Evolutionary conservation across 2,329 filamentous ascomycete species (phyloP).

Genomic region (Cladophialophora psammophila): DNA sequence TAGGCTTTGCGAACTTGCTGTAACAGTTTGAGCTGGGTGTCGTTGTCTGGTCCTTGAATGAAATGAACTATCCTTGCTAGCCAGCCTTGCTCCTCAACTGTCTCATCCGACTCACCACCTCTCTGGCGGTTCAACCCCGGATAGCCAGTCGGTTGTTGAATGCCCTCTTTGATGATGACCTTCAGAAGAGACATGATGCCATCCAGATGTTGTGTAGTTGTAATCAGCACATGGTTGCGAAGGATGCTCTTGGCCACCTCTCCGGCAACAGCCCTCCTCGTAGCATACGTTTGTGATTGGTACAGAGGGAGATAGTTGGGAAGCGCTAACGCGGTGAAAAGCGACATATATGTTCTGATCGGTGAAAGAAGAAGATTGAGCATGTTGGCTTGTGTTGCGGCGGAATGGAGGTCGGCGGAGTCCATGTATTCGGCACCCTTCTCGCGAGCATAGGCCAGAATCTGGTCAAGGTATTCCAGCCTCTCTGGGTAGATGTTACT

Average conservation of each 20-base stretch:
- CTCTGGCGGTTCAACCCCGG: constrained; percentile 78
- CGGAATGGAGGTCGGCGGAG: constrained; percentile 92
- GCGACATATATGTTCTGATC: constrained; percentile 85
- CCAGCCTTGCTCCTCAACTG: constrained; percentile 97
- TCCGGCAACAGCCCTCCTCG: constrained; percentile 85
- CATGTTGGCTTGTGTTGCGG: constrained; percentile 84
- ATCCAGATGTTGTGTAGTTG: constrained; percentile 79
- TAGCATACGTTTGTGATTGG: constrained; percentile 91
- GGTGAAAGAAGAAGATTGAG: constrained; percentile 90
- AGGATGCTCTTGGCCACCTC: constrained; percentile 86
- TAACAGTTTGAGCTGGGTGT: constrained; percentile 87
- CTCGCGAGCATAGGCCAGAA: constrained; percentile 83
- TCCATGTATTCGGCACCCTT: constrained; percentile 91
- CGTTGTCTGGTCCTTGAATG: constrained; percentile 82
- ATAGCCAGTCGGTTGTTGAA: constrained; percentile 82
- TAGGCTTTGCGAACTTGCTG: constrained; percentile 88
- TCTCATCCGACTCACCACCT: constrained; percentile 89
- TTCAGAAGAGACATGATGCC: constrained; percentile 87
- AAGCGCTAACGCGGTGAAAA: constrained; percentile 94
- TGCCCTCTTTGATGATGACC: constrained; percentile 92
- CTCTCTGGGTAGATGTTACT: constrained; percentile 87
- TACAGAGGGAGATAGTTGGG: constrained; percentile 91
- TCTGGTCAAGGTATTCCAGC: constrained; percentile 88
- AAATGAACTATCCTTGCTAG: constrained; percentile 90
- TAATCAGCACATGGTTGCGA: constrained; percentile 79